Evolutionary conservation across 2,329 filamentous ascomycete species (phyloP), one percentile per base, ranked within the genome.

Genomic region (Alternaria incomplexa): DNA sequence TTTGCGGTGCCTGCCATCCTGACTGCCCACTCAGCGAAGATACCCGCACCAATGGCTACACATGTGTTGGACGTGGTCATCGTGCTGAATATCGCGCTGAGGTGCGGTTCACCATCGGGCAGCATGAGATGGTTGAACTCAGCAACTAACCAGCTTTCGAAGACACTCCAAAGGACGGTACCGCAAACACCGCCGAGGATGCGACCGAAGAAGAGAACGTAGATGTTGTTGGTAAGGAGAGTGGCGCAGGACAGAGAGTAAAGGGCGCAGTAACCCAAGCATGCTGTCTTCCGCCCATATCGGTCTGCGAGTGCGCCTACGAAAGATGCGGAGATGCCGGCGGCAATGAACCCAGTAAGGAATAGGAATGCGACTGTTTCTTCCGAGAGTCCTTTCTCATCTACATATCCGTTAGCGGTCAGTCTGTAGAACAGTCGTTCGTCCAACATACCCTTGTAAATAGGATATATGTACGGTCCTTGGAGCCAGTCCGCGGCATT

Each of bases 101-200:
- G 79, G 44, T 81, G 82, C 8, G 79, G 74, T 9, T 80, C 79
- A 13, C 75, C 76, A n/a, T 83, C 75, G 26, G 81, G 80, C 8
- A 86, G 66, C 12, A 80, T 80, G 45, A 83, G 77, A 45, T 80
- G 77, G 52, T 86, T 83, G 68, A 83, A 89, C 68, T 89, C 86
- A 50, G 85, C 83, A 26, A 89, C 83, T 81, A 89, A 86, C 87
- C 87, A 89, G 68, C 85, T 86, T 73, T 89, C 87, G 65, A 89
- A 88, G 6, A 84, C 85, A 46, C 83, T 87, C 79, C 86, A 89
- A 28, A 89, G 80, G 44, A 89, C 74, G 25, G 85, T 87, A 32
- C 86, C 86, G 26, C 83, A 84, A 48, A 89, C 63, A 0, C 87
- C 87, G 22, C 85, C 86, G 5, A 88, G 80, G 1, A 85, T 73